These are phyloP conservation scores for Erodium trifolium DNA, from an alignment of 441 rosid genomes.

Conservation along the genomic window DNA sequence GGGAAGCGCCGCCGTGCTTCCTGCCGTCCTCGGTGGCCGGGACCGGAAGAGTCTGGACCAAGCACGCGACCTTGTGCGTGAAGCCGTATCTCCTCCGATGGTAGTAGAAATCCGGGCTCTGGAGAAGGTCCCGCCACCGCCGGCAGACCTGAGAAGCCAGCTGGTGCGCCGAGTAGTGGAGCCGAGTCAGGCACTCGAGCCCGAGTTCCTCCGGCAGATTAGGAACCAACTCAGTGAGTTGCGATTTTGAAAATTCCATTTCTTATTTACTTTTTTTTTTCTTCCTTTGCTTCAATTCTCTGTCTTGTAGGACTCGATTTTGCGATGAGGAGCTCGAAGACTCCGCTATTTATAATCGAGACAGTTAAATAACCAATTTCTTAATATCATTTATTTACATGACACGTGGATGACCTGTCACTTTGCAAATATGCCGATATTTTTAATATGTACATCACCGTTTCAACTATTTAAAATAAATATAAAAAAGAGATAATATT, in stretches of 20 bases:
- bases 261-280: not conserved
- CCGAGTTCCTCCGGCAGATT: slow-evolving; percentile 30
- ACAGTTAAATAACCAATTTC: not conserved
- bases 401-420: not conserved
- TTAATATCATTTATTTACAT: not conserved
- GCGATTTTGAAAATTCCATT: slow-evolving; percentile 19
- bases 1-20: slow-evolving; percentile 22
- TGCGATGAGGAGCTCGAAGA: not conserved
- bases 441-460: not conserved
- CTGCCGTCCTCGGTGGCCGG: slow-evolving; percentile 6
- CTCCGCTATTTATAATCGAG: not conserved
- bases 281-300: no score
- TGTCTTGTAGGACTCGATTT: not conserved
- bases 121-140: slow-evolving; percentile 30
- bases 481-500: not conserved
- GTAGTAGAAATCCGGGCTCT: slow-evolving; percentile 27
- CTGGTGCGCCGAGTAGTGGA: slow-evolving; percentile 26
- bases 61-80: slow-evolving; percentile 33
- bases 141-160: slow-evolving; percentile 32
- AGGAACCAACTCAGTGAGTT: slow-evolving; percentile 25
- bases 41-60: slow-evolving; percentile 27
- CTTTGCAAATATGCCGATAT: not conserved
- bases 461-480: no score
- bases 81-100: slow-evolving; percentile 24
- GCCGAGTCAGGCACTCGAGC: slow-evolving; percentile 33